These are phyloP conservation scores for Capronia americana DNA, from an alignment of 2,329 filamentous ascomycete species.

Conservation along the genomic window DNA sequence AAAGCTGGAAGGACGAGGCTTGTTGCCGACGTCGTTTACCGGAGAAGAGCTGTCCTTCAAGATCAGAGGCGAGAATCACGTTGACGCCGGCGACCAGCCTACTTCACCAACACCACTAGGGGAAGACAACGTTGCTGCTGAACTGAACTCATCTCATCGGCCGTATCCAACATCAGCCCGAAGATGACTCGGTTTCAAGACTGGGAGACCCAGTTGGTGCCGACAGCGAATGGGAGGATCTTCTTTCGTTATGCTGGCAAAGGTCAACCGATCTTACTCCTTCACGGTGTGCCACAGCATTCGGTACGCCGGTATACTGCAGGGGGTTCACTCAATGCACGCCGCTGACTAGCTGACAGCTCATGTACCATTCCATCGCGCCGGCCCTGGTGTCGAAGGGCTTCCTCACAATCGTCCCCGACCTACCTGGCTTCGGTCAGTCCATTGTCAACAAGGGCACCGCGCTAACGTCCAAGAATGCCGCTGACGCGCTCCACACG, in stretches of 20 bases:
- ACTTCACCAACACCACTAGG: neutral
- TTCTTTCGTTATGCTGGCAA: slow-evolving; percentile 6
- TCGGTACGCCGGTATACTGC: neutral
- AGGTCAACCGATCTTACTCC: slow-evolving; percentile 6
- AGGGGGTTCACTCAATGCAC: neutral
- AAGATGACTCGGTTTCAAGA: slow-evolving; percentile 5
- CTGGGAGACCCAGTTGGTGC: slow-evolving; percentile 7
- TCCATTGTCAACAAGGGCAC: slow-evolving; percentile 6
- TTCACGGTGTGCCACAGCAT: slow-evolving; percentile 6
- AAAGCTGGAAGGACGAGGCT: neutral
- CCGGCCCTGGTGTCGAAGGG: neutral
- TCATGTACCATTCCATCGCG: slow-evolving; percentile 6
- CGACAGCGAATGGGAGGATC: slow-evolving; percentile 2
- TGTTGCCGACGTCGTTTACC: neutral
- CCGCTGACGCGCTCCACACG: slow-evolving; percentile 7
- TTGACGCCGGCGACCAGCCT: neutral
- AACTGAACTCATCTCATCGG: neutral
- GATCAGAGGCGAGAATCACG: neutral
- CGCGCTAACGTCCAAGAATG: neutral
- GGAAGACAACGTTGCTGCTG: neutral
- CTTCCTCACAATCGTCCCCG: slow-evolving; percentile 5
- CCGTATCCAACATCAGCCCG: neutral
- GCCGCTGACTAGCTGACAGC: neutral
- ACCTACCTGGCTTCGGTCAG: slow-evolving; percentile 2
- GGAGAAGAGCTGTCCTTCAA: neutral